phyloP scores from a whole-genome alignment of 768 basidiomycete species.

The Tylopilus balloui region DNA sequence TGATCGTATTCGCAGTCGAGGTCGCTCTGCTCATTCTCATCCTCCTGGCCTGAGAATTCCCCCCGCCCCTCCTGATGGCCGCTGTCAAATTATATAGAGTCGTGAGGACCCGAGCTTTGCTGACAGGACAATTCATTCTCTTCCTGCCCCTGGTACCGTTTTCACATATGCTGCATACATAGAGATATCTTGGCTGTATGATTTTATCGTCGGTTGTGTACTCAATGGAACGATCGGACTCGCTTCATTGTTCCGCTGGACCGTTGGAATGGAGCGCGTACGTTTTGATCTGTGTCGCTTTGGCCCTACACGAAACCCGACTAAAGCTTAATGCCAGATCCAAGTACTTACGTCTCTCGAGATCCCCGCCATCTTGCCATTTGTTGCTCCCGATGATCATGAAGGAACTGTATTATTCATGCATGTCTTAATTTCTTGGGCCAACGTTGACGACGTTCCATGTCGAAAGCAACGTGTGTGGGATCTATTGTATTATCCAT shows the following conservation, averaged over 20 bases:
- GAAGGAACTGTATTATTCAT: neutral
- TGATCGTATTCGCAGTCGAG: slow-evolving; percentile 60
- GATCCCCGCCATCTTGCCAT: slow-evolving; percentile 19
- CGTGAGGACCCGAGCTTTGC: slow-evolving; percentile 1
- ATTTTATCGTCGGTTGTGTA: slow-evolving; percentile 10
- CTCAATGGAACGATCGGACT: slow-evolving; percentile 11
- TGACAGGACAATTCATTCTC: neutral
- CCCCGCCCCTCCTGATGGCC: slow-evolving; percentile 4
- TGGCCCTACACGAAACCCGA: slow-evolving; percentile 2
- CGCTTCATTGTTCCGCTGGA: slow-evolving; percentile 1
- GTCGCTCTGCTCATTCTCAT: slow-evolving; percentile 63
- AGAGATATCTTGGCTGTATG: slow-evolving; percentile 12
- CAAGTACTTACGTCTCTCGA: slow-evolving; percentile 2
- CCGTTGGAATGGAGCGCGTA: neutral
- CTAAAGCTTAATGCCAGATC: slow-evolving; percentile 7
- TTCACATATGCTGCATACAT: neutral
- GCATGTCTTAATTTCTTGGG: slow-evolving; percentile 2
- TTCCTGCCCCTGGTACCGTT: neutral
- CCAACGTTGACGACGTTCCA: neutral
- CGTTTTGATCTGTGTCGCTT: neutral
- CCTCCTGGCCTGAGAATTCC: slow-evolving; percentile 27
- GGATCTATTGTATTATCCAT: slow-evolving; percentile 2
- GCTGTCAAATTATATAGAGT: slow-evolving; percentile 12
- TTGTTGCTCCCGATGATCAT: slow-evolving; percentile 10
- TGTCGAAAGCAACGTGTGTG: slow-evolving; percentile 1